Evolutionary conservation across 257 asterid genomes (phyloP).

Genomic region (Oldenlandia corymbosa): DNA sequence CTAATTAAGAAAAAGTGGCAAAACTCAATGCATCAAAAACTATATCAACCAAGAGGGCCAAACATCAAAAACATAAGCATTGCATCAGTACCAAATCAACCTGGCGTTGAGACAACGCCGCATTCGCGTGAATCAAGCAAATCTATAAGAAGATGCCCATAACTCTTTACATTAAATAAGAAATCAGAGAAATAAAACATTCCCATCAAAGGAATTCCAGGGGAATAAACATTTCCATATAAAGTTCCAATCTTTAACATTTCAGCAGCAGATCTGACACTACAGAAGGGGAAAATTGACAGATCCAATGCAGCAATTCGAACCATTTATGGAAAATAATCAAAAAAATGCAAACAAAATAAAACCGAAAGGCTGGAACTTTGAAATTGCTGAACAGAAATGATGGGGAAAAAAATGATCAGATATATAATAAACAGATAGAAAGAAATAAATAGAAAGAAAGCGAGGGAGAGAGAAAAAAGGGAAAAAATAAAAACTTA

Average conservation of each 20-base stretch:
- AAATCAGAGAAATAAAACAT: neutral
- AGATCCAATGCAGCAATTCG: constrained; percentile 33
- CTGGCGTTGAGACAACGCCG: neutral
- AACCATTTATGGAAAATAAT: constrained; percentile 11
- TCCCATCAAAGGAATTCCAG: constrained; percentile 5
- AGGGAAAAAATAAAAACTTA: constrained; percentile 70
- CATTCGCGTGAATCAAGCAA: neutral
- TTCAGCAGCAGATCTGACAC: constrained; percentile 44
- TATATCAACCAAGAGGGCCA: constrained; percentile 19
- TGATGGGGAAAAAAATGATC: constrained; percentile 21
- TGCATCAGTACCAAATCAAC: neutral
- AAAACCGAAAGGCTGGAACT: constrained; percentile 23
- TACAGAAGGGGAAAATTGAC: constrained; percentile 16
- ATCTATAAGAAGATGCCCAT: neutral
- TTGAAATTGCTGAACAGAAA: constrained; percentile 18
- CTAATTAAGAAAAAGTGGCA: neutral
- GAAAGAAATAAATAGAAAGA: constrained; percentile 21
- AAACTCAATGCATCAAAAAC: constrained; percentile 12
- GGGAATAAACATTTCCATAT: constrained; percentile 14
- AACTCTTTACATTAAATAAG: constrained; percentile 4
- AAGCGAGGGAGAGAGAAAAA: constrained; percentile 19
- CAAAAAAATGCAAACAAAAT: constrained; percentile 23
- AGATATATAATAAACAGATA: constrained; percentile 21
- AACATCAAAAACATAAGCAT: neutral
- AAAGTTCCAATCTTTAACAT: constrained; percentile 31